Evolutionary conservation across 2,329 filamentous ascomycete species (phyloP).

Genomic region (Sclerotinia trifoliorum): DNA sequence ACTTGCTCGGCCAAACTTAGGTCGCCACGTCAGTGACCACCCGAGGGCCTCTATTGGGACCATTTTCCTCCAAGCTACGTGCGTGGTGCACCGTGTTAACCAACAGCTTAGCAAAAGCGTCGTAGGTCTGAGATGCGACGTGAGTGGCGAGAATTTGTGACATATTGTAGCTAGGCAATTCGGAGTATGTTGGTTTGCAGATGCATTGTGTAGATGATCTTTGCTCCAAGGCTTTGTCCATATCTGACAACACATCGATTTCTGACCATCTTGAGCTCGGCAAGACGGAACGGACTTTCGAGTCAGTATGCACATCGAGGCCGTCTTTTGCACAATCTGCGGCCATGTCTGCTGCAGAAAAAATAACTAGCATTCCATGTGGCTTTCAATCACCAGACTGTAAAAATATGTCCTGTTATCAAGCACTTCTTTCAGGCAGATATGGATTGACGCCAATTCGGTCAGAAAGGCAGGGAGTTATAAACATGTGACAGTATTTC

Average conservation of each 20-base stretch:
- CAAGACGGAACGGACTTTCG: constrained; percentile 19
- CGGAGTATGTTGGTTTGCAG: constrained; percentile 14
- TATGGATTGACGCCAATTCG: constrained; percentile 11
- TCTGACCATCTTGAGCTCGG: constrained; percentile 22
- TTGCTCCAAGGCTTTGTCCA: constrained; percentile 26
- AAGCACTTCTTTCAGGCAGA: constrained; percentile 19
- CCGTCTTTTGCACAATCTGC: constrained; percentile 21
- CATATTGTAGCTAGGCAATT: constrained; percentile 22
- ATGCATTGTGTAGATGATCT: constrained; percentile 25
- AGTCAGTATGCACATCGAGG: constrained; percentile 22
- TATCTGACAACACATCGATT: constrained; percentile 38
- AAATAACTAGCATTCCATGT: constrained; percentile 32
- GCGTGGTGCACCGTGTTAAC: constrained; percentile 21
- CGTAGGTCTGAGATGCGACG: constrained; percentile 24
- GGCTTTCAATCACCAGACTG: constrained; percentile 36
- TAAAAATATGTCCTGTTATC: constrained; percentile 24
- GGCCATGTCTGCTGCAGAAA: constrained; percentile 26
- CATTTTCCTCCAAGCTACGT: constrained; percentile 26
- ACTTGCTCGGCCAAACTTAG: constrained; percentile 35
- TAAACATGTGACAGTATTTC: constrained; percentile 24
- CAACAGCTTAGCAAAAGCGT: constrained; percentile 24
- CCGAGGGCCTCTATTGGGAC: constrained; percentile 31
- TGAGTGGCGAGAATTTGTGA: constrained; percentile 30
- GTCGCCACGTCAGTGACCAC: constrained; percentile 38
- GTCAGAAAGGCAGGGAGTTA: constrained; percentile 19